Evolutionary conservation across 1,284 basidiomycete genomes (phyloP).

Genomic region (Rhodotorula sp.): DNA sequence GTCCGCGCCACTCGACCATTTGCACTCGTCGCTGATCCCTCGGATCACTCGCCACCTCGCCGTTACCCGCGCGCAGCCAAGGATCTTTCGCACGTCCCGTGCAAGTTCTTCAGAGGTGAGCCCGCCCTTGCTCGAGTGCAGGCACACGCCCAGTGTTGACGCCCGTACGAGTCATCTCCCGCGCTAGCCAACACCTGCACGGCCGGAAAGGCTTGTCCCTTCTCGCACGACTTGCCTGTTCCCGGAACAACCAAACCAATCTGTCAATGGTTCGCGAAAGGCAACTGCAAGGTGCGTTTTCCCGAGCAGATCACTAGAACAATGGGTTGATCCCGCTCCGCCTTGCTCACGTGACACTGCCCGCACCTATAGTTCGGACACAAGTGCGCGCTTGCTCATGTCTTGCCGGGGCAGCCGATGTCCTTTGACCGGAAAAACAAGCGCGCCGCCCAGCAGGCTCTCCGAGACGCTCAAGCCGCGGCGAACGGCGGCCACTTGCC

Average conservation of each 20-base stretch:
- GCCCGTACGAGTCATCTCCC: background rate
- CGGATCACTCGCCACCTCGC: background rate
- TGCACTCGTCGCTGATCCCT: background rate
- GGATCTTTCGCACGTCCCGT: constrained; percentile 93
- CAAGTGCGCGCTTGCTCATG: constrained; percentile 83
- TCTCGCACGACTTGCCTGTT: constrained; percentile 68
- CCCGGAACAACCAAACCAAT: constrained; percentile 69
- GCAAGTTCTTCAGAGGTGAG: constrained; percentile 92
- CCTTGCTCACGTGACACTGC: background rate
- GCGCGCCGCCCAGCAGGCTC: constrained; percentile 73
- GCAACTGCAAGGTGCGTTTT: constrained; percentile 73
- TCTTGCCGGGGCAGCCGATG: constrained; percentile 88
- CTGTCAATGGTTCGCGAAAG: constrained; percentile 83
- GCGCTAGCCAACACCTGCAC: constrained; percentile 57
- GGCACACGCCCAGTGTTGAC: too few relatives aligned
- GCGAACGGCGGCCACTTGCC: constrained; percentile 10
- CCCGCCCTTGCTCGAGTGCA: too few relatives aligned
- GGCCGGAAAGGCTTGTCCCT: constrained; percentile 90
- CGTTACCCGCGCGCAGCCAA: constrained; percentile 58
- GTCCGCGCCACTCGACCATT: background rate
- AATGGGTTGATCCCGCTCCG: too few relatives aligned
- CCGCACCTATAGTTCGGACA: constrained; percentile 66
- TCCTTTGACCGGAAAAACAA: constrained; percentile 98
- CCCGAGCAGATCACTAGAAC: background rate
- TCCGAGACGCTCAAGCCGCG: constrained; percentile 35